Conservation (phyloP, 176 grass and related monocot genomes). For the Musa beccarii region DNA sequence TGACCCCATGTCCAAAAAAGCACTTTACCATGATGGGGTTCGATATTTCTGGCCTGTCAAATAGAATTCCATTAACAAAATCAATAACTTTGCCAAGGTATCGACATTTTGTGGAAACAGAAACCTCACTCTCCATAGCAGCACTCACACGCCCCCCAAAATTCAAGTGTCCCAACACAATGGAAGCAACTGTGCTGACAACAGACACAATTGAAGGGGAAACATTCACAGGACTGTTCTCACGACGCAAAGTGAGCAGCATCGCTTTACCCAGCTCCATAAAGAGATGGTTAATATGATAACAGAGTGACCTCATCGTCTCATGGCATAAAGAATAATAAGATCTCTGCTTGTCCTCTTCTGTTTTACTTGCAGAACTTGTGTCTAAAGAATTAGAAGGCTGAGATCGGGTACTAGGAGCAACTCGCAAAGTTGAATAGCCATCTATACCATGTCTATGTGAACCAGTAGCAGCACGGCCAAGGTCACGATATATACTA, state of each 20-base stretch:
- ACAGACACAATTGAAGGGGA: constrained; percentile 75
- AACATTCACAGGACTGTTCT: constrained; percentile 73
- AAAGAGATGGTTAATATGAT: constrained; percentile 92
- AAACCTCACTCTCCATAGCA: constrained; percentile 54
- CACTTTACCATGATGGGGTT: constrained; percentile 90
- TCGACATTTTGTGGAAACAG: constrained; percentile 72
- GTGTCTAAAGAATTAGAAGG: constrained; percentile 46
- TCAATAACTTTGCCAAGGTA: constrained; percentile 86
- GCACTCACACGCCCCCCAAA: constrained; percentile 53
- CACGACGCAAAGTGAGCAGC: constrained; percentile 76
- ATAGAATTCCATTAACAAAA: constrained; percentile 82
- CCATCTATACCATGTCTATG: constrained; percentile 55
- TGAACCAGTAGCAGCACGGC: constrained; percentile 50
- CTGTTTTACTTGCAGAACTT: constrained; percentile 35
- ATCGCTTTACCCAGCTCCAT: constrained; percentile 95
- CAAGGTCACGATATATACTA: constrained; percentile 88
- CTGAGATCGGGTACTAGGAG: constrained; percentile 51
- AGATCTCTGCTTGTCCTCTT: constrained; percentile 73
- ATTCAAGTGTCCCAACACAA: constrained; percentile 90
- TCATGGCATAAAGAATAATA: constrained; percentile 70
- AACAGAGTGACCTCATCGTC: constrained; percentile 85
- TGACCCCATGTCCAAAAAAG: constrained; percentile 76
- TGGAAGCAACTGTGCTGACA: constrained; percentile 58
- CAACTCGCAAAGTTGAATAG: constrained; percentile 39
- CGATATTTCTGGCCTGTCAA: constrained; percentile 83